Percentiles rank a stretch among this genome's conserved stretches.
phyloP scores from a whole-genome alignment of 352 stramenopile species.

The Globisporangium okanoganense region DNA sequence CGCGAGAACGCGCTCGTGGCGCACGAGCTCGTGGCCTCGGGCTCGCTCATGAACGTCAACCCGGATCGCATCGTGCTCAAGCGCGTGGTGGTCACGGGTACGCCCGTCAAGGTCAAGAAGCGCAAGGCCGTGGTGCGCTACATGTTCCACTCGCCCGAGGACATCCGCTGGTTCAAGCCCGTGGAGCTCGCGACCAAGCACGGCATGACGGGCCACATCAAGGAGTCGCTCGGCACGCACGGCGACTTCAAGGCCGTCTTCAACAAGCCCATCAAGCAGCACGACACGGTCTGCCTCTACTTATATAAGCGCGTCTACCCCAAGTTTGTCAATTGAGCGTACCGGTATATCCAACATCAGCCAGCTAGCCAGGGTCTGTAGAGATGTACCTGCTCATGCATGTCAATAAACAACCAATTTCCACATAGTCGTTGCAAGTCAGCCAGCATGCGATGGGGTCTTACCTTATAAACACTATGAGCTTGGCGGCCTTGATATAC shows the following conservation, averaged over 20 bases:
- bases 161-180: constrained; percentile 98
- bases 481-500: not conserved
- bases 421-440: too few species aligned
- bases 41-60: constrained; percentile 95
- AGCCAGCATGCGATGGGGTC: too few species aligned
- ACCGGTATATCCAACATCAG: not conserved
- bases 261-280: constrained; percentile 98
- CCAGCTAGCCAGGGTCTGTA: not conserved
- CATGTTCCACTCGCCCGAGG: constrained; percentile 99
- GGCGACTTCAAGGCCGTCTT: constrained; percentile 99
- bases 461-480: too few species aligned
- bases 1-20: constrained; percentile 40
- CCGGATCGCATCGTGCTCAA: constrained; percentile 98
- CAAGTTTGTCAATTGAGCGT: constrained; percentile 87
- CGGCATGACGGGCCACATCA: constrained; percentile 97
- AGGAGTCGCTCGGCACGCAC: constrained; percentile 97
- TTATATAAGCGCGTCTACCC: constrained; percentile 99
- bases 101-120: constrained; percentile 98
- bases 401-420: not conserved
- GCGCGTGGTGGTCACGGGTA: constrained; percentile 97
- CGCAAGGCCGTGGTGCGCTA: constrained; percentile 97
- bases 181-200: constrained; percentile 98
- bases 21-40: constrained; percentile 90
- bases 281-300: constrained; percentile 98
- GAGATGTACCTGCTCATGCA: not conserved